Evolutionary conservation across 2,329 filamentous ascomycete species (phyloP).

Genomic region (Podosphaera xanthii): DNA sequence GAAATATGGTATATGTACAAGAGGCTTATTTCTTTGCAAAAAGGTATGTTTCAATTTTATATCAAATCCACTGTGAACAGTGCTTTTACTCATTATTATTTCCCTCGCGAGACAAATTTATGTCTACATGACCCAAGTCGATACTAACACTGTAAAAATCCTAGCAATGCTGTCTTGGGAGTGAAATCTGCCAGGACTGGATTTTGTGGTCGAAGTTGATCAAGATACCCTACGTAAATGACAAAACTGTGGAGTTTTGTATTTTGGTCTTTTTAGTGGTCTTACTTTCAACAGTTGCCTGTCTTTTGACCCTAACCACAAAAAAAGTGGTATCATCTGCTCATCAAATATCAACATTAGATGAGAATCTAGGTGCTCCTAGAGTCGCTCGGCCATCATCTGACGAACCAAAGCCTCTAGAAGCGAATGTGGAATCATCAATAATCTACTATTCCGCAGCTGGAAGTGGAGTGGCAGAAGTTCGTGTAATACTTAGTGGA

Average conservation of each 20-base stretch:
- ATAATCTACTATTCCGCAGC: constrained; percentile 94
- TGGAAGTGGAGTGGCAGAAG: constrained; percentile 88
- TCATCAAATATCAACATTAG: constrained; percentile 65
- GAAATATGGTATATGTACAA: constrained; percentile 68
- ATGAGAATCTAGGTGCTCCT: constrained; percentile 70
- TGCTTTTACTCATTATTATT: not conserved
- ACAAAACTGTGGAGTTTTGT: constrained; percentile 49
- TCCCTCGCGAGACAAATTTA: too few relatives aligned
- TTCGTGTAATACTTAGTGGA: constrained; percentile 91
- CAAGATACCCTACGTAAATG: constrained; percentile 15
- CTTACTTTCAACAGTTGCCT: constrained; percentile 45
- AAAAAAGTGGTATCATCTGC: constrained; percentile 84
- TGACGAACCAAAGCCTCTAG: too few relatives aligned
- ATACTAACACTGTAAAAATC: not conserved
- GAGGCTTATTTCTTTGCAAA: constrained; percentile 50
- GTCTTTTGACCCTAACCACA: constrained; percentile 64
- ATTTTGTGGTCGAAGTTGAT: constrained; percentile 31
- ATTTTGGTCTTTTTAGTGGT: constrained; percentile 56
- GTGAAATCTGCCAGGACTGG: constrained; percentile 34
- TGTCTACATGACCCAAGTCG: too few relatives aligned
- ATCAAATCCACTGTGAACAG: not conserved
- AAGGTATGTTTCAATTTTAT: constrained; percentile 23
- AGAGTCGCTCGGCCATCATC: too few relatives aligned
- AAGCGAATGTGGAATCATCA: constrained; percentile 21
- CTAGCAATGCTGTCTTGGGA: constrained; percentile 31